Conservation (phyloP, 2,329 filamentous ascomycete species). For the Pestalotiopsis sp. region DNA sequence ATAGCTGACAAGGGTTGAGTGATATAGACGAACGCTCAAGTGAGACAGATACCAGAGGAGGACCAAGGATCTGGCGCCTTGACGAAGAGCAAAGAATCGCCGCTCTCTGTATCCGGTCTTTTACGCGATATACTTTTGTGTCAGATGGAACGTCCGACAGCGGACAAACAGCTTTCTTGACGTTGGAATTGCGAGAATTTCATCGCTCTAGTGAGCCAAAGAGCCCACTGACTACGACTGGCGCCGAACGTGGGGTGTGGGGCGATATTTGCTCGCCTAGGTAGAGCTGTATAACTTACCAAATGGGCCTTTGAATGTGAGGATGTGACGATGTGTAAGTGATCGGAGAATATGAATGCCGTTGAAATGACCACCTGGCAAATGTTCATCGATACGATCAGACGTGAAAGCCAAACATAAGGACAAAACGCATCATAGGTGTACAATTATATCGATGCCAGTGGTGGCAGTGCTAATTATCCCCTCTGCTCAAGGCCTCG, state of each 20-base stretch:
- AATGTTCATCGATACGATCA: neutral
- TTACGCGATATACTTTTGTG: neutral
- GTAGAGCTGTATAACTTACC: too few relatives aligned
- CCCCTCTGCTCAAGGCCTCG: neutral
- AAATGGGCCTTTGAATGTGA: too few relatives aligned
- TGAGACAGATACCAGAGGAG: neutral
- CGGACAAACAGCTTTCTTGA: neutral
- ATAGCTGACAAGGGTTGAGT: neutral
- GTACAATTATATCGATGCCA: neutral
- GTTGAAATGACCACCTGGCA: neutral
- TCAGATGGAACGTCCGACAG: neutral
- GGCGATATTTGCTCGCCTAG: neutral
- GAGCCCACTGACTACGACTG: neutral
- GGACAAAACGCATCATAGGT: neutral
- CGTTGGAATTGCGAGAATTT: neutral
- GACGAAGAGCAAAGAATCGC: neutral
- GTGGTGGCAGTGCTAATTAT: neutral
- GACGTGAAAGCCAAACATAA: neutral
- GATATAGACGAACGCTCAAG: neutral
- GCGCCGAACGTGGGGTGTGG: neutral
- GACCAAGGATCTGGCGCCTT: neutral
- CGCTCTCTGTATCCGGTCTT: neutral
- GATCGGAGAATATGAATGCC: neutral
- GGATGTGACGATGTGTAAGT: neutral
- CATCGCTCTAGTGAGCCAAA: neutral